Conservation (phyloP, 2,329 filamentous ascomycete species). For the Bipolaris gigantea region DNA sequence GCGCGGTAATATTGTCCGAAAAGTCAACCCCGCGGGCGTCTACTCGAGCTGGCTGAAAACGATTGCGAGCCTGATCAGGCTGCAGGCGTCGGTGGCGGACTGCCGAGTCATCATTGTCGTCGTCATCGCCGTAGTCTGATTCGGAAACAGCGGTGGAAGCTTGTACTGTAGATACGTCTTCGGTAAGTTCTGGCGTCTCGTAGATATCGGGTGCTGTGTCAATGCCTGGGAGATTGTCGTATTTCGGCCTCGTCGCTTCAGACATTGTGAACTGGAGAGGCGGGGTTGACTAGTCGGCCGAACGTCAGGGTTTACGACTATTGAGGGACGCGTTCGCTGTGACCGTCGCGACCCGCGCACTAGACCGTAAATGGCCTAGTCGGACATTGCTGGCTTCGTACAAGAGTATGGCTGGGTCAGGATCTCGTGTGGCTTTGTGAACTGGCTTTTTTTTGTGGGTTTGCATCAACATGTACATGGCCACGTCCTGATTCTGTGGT, state of each 20-base stretch:
- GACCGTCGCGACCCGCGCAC: slow-evolving; percentile 22
- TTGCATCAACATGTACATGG: slow-evolving; percentile 1
- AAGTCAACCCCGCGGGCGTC: slow-evolving; percentile 82
- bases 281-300: slow-evolving; percentile 10
- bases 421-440: not conserved
- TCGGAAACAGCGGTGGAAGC: slow-evolving; percentile 45
- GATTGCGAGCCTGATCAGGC: slow-evolving; percentile 75
- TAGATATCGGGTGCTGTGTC: slow-evolving; percentile 94
- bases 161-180: slow-evolving; percentile 83
- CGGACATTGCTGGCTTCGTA: not conserved
- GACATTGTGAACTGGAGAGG: slow-evolving; percentile 26
- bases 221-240: slow-evolving; percentile 55
- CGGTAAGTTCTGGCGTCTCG: slow-evolving; percentile 90
- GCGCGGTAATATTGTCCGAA: slow-evolving; percentile 81
- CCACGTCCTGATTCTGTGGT: not conserved
- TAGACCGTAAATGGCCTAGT: slow-evolving; percentile 9
- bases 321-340: slow-evolving; percentile 23
- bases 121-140: slow-evolving; percentile 59
- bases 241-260: slow-evolving; percentile 40
- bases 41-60: slow-evolving; percentile 74
- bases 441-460: not conserved
- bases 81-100: slow-evolving; percentile 78
- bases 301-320: slow-evolving; percentile 7
- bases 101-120: slow-evolving; percentile 34
- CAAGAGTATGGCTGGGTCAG: not conserved